Conservation (phyloP, 2,329 filamentous ascomycete species). For the Paecilomyces sp. region DNA sequence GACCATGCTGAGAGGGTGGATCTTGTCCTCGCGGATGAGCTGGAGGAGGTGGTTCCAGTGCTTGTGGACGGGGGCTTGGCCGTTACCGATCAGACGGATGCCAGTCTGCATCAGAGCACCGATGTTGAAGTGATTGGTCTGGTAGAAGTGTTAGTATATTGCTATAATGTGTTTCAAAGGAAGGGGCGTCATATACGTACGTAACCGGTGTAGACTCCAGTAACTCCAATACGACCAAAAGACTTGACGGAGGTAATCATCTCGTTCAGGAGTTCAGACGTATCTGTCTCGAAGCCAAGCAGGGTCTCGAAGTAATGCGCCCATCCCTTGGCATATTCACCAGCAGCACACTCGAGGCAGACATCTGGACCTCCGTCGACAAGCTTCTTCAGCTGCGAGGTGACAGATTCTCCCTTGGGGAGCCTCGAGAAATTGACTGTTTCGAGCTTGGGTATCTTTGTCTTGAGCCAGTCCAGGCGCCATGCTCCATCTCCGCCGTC, state of each 20-base stretch:
- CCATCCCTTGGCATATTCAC: slow-evolving; percentile 58
- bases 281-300: slow-evolving; percentile 73
- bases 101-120: slow-evolving; percentile 80
- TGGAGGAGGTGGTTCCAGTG: slow-evolving; percentile 76
- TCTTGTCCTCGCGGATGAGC: slow-evolving; percentile 58
- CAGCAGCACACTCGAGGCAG: slow-evolving; percentile 60
- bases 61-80: slow-evolving; percentile 67
- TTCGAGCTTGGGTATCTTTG: slow-evolving; percentile 58
- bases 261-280: slow-evolving; percentile 56
- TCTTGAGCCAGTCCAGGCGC: slow-evolving; percentile 61
- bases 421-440: slow-evolving; percentile 63
- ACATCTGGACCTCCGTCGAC: slow-evolving; percentile 68
- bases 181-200: slow-evolving; percentile 27
- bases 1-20: slow-evolving; percentile 74
- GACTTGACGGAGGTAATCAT: slow-evolving; percentile 48
- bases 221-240: slow-evolving; percentile 64
- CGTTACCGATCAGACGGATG: slow-evolving; percentile 67
- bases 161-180: background rate
- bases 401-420: slow-evolving; percentile 57
- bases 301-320: slow-evolving; percentile 53
- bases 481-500: slow-evolving; percentile 59
- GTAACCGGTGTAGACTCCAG: slow-evolving; percentile 60
- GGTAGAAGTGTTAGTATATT: slow-evolving; percentile 2
- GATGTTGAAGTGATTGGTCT: slow-evolving; percentile 78
- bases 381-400: slow-evolving; percentile 65